Evolutionary conservation across 495 filamentous ascomycete genomes (phyloP).

Genomic region (Neohortaea acidophila): DNA sequence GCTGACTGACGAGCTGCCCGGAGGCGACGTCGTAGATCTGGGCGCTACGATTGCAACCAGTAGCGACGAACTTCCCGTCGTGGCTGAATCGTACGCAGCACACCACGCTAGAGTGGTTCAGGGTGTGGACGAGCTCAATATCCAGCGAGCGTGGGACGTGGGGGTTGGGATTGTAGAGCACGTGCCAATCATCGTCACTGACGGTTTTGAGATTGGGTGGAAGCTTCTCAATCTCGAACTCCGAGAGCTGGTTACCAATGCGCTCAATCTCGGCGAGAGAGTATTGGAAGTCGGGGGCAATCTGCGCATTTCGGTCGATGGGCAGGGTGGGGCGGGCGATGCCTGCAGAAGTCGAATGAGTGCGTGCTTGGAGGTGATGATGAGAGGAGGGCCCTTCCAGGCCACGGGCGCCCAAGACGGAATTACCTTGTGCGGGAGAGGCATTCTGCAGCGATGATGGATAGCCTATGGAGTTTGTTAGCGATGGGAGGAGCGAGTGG

Average conservation of each 20-base stretch:
- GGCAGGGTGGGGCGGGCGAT: conserved; percentile 70
- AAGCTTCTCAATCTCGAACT: conserved; percentile 71
- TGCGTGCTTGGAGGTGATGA: conserved; percentile 66
- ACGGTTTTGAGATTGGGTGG: conserved; percentile 48
- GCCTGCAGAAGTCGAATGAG: conserved; percentile 73
- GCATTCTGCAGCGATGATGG: no score
- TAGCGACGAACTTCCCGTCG: conserved; percentile 29
- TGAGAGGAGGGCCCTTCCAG: conserved; percentile 60
- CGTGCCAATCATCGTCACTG: conserved; percentile 30
- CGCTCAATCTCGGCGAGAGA: conserved; percentile 20
- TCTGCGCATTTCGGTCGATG: conserved; percentile 29
- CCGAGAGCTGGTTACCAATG: conserved; percentile 68
- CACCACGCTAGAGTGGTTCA: conserved; percentile 29
- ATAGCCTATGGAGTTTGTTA: conserved; percentile 33
- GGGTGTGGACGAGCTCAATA: conserved; percentile 29
- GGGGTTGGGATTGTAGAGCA: conserved; percentile 31
- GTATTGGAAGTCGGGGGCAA: conserved; percentile 28
- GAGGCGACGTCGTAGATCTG: conserved; percentile 30
- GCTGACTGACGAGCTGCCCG: conserved; percentile 24
- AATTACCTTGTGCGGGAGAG: conserved; percentile 68
- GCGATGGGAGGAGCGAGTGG: neutral
- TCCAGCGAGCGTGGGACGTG: conserved; percentile 25
- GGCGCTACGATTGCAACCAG: conserved; percentile 30
- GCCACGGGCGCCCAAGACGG: conserved; percentile 27
- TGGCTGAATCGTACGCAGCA: conserved; percentile 32